Conservation (phyloP, 306 rosid genomes). For the Albizia julibrissin region DNA sequence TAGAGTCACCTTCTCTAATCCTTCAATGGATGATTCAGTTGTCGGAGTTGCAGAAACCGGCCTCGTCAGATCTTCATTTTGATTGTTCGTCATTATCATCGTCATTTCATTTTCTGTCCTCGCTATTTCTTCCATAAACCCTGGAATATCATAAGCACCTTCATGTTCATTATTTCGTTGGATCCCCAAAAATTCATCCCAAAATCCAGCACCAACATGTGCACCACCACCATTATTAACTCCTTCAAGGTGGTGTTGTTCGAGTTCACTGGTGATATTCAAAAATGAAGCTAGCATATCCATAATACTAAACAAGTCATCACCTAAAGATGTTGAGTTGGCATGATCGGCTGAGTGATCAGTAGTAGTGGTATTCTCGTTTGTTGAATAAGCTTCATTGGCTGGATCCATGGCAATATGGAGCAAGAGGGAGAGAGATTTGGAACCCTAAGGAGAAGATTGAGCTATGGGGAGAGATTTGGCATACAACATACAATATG, state of each 20-base stretch:
- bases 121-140: too few species aligned
- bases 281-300: neutral
- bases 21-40: neutral
- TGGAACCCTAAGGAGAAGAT: neutral
- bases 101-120: too few species aligned
- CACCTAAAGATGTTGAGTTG: neutral
- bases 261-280: too few species aligned
- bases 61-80: too few species aligned
- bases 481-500: neutral
- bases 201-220: too few species aligned
- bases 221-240: too few species aligned
- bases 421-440: neutral
- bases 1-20: neutral
- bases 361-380: neutral
- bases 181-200: too few species aligned
- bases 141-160: too few species aligned
- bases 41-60: neutral
- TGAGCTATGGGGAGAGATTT: neutral
- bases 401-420: neutral
- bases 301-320: neutral
- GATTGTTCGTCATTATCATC: too few species aligned
- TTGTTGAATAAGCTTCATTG: neutral
- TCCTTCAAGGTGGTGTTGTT: too few species aligned
- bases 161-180: too few species aligned
- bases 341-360: neutral